Base-by-base conservation (phyloP, 495 filamentous ascomycete genomes). In the Letharia lupina region DNA sequence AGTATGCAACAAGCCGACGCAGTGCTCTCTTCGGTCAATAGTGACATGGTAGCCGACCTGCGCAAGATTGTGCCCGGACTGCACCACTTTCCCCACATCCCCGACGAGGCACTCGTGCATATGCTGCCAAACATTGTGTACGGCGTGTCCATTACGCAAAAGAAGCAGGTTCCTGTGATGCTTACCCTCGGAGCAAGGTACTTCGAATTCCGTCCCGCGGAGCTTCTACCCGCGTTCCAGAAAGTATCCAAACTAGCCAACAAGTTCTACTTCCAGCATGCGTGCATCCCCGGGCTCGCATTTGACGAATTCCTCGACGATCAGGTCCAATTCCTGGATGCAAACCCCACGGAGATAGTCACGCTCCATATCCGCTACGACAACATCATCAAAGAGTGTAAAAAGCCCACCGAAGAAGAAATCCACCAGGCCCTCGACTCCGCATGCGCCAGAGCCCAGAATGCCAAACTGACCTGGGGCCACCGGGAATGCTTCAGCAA, bases 121-220 rank as follows among this genome's bases (percentile, higher is more conserved):
- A 76, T 78, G 60, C 77, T 79, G n/a, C 80, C 79, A 39, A 77
- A 79, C 59, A 83, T 84, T 70, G 76, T 84, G 70, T 73, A 72
- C 60, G 77, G 75, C 31, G 72, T 83, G n/a, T 77, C 82, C 65
- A 78, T 83, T 54, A 84, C 80, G 47, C 82, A 84, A 64, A 84
- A 84, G 65, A 80, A 84, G 65, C 68, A 66, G 45, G 72, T 84
- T 5, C 68, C 73, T 39, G 68, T 74, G 23, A 78, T 84, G 65
- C 75, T 84, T 47, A 65, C 63, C 45, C 75, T 84, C 48, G 82
- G 82, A 11, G 79, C 80, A 1, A 71, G 82, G 28, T 84, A 83
- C 70, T 84, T 84, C 57, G 82, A 84, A 72, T 83, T 83, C 63
- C 77, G 82, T 11, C 82, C 82, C 2, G 81, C 82, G 2, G 76